phyloP scores from a whole-genome alignment of 2,329 filamentous ascomycete genomes.

The Ophiostoma australiae region DNA sequence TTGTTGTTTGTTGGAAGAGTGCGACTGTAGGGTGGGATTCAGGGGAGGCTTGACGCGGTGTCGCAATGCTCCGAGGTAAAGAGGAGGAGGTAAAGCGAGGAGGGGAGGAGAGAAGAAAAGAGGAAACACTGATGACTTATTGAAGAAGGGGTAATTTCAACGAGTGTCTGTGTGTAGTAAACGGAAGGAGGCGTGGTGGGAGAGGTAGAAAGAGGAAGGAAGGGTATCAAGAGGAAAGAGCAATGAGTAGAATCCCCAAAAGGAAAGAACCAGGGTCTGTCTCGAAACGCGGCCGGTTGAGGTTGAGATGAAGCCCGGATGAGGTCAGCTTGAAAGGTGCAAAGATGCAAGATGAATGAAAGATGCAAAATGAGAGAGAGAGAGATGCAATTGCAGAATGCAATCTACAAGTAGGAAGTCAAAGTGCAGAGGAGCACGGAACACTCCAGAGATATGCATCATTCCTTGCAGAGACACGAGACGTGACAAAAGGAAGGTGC shows the following conservation, averaged over 20 bases:
- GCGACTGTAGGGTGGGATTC: constrained; percentile 17
- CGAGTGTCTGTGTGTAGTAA: neutral
- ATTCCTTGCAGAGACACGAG: neutral
- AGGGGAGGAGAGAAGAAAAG: neutral
- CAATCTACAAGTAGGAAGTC: neutral
- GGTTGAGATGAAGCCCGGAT: neutral
- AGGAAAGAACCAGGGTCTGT: constrained; percentile 4
- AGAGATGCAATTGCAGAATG: neutral
- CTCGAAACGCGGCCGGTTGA: neutral
- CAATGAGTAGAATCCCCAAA: neutral
- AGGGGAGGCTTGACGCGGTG: neutral
- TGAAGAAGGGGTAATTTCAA: neutral
- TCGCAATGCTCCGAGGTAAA: constrained; percentile 13
- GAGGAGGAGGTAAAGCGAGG: neutral
- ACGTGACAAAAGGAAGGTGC: neutral
- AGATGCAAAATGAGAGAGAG: neutral
- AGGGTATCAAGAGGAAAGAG: neutral
- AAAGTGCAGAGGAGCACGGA: neutral
- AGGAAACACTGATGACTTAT: neutral
- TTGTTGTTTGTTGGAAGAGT: neutral
- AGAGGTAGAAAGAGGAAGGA: neutral
- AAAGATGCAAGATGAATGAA: neutral
- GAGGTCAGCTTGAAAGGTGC: neutral
- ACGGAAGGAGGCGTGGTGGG: neutral
- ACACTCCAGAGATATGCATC: neutral